Evolutionary conservation across 2,329 filamentous ascomycete species (phyloP).

Genomic region (Fonsecaea pedrosoi): DNA sequence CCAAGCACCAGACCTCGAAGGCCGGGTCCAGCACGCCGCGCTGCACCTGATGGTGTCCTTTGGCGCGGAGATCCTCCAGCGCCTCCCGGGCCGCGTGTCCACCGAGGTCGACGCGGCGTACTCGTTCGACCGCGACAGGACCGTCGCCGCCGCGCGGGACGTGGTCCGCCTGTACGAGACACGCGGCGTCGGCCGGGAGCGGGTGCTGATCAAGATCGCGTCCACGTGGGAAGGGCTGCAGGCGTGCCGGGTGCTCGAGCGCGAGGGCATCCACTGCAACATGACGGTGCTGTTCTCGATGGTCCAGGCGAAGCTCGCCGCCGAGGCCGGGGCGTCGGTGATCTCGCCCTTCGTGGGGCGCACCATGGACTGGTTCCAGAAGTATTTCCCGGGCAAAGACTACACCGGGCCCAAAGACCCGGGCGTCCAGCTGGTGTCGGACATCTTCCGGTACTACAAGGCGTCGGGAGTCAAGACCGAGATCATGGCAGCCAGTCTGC

Average conservation of each 20-base stretch:
- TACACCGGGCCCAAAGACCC: constrained; percentile 2
- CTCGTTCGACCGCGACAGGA: constrained; percentile 9
- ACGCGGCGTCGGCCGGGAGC: constrained; percentile 1
- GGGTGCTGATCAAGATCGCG: constrained; percentile 64
- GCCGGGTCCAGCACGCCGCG: neutral
- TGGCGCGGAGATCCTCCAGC: constrained; percentile 11
- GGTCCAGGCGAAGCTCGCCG: constrained; percentile 65
- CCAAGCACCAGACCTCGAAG: neutral
- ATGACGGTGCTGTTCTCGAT: constrained; percentile 69
- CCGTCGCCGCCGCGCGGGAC: neutral
- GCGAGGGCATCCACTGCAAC: constrained; percentile 61
- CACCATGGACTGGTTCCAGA: constrained; percentile 11
- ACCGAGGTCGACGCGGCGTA: constrained; percentile 10
- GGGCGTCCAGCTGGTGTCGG: constrained; percentile 3
- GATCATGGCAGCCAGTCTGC: constrained; percentile 9
- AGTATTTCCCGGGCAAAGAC: neutral
- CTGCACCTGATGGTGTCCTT: constrained; percentile 5
- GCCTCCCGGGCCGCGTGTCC: neutral
- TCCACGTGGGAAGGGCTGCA: constrained; percentile 68
- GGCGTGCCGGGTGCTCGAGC: constrained; percentile 63
- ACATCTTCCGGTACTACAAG: constrained; percentile 4
- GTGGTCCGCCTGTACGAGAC: constrained; percentile 7
- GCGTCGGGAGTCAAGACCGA: neutral
- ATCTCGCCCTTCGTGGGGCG: constrained; percentile 65
- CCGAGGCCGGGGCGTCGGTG: constrained; percentile 64